Percentiles rank a stretch among this genome's conserved stretches.
Evolutionary conservation across 495 filamentous ascomycete genomes (phyloP).

Genomic region (Cairneyella variabilis): DNA sequence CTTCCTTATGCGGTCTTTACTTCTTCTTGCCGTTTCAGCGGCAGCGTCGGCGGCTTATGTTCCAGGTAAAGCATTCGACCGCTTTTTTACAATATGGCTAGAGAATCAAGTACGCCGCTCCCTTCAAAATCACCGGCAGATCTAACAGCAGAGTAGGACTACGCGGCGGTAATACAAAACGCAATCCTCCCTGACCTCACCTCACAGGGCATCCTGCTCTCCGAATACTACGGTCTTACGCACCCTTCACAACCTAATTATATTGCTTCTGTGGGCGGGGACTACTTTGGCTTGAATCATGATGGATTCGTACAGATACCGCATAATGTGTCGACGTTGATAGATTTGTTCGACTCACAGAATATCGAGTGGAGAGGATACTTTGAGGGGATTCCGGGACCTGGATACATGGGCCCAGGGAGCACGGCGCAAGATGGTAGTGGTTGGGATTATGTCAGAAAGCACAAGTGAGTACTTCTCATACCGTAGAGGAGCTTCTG

Average conservation of each 20-base stretch:
- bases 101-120: conserved; percentile 47
- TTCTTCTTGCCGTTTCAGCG: conserved; percentile 6
- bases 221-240: conserved; percentile 57
- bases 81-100: conserved; percentile 67
- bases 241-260: conserved; percentile 60
- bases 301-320: conserved; percentile 58
- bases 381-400: conserved; percentile 61
- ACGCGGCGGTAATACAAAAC: conserved; percentile 44
- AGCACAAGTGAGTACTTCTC: conserved; percentile 53
- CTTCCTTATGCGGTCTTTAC: conserved; percentile 13
- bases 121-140: not conserved
- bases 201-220: conserved; percentile 58
- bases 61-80: conserved; percentile 58
- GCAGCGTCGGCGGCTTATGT: conserved; percentile 26
- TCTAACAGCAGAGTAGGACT: conserved; percentile 54
- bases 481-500: not conserved
- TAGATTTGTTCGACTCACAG: conserved; percentile 61
- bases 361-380: conserved; percentile 63
- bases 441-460: conserved; percentile 62
- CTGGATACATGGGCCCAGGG: conserved; percentile 60
- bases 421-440: conserved; percentile 40
- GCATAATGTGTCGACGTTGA: conserved; percentile 62
- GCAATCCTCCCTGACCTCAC: conserved; percentile 50
- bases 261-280: conserved; percentile 56
- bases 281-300: conserved; percentile 66